phyloP scores from a whole-genome alignment of 257 asterid genomes.

The Cruciata laevipes region DNA sequence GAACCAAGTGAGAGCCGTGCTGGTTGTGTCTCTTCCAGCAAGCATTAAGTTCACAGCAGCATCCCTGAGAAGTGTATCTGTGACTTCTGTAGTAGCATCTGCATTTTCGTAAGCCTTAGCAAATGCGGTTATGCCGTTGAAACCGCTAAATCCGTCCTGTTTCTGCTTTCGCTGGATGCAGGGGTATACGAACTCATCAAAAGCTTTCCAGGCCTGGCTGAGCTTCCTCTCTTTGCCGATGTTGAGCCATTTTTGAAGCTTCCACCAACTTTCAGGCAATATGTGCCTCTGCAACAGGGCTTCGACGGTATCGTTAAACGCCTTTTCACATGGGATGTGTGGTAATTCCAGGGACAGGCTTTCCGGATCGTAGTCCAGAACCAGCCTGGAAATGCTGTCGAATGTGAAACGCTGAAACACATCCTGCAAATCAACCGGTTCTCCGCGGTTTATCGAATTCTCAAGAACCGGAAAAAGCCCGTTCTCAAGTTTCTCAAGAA shows the following conservation, averaged over 20 bases:
- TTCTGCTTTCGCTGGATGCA: background rate
- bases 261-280: constrained; percentile 10
- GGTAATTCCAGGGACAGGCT: constrained; percentile 14
- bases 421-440: too few relatives aligned
- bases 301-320: background rate
- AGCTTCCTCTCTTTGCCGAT: constrained; percentile 14
- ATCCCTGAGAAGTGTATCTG: constrained; percentile 29
- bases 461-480: constrained; percentile 40
- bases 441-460: constrained; percentile 1
- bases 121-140: constrained; percentile 16
- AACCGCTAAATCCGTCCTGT: background rate
- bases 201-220: too few relatives aligned
- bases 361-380: constrained; percentile 33
- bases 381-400: constrained; percentile 39
- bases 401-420: constrained; percentile 44
- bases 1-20: too few relatives aligned
- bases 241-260: constrained; percentile 8
- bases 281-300: constrained; percentile 3
- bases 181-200: background rate
- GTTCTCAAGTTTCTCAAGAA: constrained; percentile 12
- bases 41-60: constrained; percentile 27
- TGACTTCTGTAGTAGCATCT: background rate
- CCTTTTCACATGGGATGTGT: background rate
- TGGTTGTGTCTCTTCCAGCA: too few relatives aligned
- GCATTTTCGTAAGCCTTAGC: constrained; percentile 5